Conservation (phyloP, 495 filamentous ascomycete genomes). For the Penicillium herquei region DNA sequence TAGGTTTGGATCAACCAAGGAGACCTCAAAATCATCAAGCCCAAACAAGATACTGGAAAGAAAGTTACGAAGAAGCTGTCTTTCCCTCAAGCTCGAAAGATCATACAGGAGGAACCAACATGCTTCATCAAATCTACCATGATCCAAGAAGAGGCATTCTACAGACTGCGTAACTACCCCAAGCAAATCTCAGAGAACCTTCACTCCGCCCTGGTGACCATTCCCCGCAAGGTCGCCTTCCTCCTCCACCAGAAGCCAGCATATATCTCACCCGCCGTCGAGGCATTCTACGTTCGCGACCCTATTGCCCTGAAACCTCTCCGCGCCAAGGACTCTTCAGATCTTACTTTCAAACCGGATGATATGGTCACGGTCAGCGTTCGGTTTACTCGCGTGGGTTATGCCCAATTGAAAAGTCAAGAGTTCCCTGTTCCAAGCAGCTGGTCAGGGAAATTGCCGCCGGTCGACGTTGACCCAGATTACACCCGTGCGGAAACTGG, state of each 20-base stretch:
- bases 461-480: constrained; percentile 32
- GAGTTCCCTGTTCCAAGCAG: constrained; percentile 66
- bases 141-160: constrained; percentile 87
- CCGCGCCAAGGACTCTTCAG: constrained; percentile 42
- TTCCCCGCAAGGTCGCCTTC: constrained; percentile 82
- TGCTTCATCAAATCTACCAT: constrained; percentile 61
- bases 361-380: constrained; percentile 79
- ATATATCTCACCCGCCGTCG: constrained; percentile 76
- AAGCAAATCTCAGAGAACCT: constrained; percentile 64
- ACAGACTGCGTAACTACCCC: constrained; percentile 80
- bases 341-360: constrained; percentile 63
- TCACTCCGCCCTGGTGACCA: constrained; percentile 66
- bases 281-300: constrained; percentile 92
- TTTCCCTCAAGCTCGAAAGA: constrained; percentile 56
- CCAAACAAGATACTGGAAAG: constrained; percentile 29
- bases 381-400: constrained; percentile 83
- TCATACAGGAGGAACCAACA: constrained; percentile 51
- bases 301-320: constrained; percentile 73
- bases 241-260: constrained; percentile 71
- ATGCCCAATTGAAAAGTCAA: constrained; percentile 89
- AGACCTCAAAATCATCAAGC: constrained; percentile 72
- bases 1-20: constrained; percentile 76
- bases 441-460: constrained; percentile 52
- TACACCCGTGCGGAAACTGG: constrained; percentile 65
- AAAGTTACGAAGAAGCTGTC: constrained; percentile 50